A percentile compares a stretch with the other conserved stretches of the same genome.
Conservation (phyloP, 352 stramenopile species). For the Elongisporangium undulatum region DNA sequence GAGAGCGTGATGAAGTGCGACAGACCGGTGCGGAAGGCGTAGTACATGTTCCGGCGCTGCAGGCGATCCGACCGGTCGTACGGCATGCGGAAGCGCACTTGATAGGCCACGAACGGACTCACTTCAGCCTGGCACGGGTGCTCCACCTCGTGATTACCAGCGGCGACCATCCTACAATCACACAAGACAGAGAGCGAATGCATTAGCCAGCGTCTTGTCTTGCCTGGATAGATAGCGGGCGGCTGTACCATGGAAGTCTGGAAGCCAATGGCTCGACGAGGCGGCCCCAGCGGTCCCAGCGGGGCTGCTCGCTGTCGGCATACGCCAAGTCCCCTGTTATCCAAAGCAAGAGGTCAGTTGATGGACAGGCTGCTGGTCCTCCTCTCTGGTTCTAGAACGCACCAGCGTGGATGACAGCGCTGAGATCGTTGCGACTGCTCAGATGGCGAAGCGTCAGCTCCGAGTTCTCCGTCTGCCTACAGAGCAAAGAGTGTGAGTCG, state of each 20-base stretch:
- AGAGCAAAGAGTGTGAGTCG: background rate
- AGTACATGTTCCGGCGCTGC: constrained; percentile 88
- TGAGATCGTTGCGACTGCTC: constrained; percentile 31
- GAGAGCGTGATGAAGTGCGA: constrained; percentile 89
- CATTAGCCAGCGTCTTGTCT: constrained; percentile 3
- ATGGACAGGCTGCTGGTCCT: background rate
- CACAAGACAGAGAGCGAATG: background rate
- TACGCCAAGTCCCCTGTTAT: constrained; percentile 87
- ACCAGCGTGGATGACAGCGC: constrained; percentile 67
- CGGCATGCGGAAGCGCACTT: constrained; percentile 88
- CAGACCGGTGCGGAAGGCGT: constrained; percentile 84
- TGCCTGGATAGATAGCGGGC: background rate
- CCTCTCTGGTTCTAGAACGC: no score
- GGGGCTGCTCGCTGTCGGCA: constrained; percentile 75
- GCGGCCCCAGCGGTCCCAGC: constrained; percentile 88
- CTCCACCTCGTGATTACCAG: constrained; percentile 88
- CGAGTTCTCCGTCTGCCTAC: constrained; percentile 86
- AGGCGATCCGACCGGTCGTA: constrained; percentile 38
- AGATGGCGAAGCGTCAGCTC: constrained; percentile 80
- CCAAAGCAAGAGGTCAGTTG: background rate
- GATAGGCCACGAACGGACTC: constrained; percentile 81
- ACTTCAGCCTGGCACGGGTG: constrained; percentile 46
- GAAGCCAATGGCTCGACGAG: constrained; percentile 78
- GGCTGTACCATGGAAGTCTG: constrained; percentile 47
- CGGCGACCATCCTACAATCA: constrained; percentile 52